phyloP scores from a whole-genome alignment of 2,329 filamentous ascomycete genomes.

The Penicillium sp. region DNA sequence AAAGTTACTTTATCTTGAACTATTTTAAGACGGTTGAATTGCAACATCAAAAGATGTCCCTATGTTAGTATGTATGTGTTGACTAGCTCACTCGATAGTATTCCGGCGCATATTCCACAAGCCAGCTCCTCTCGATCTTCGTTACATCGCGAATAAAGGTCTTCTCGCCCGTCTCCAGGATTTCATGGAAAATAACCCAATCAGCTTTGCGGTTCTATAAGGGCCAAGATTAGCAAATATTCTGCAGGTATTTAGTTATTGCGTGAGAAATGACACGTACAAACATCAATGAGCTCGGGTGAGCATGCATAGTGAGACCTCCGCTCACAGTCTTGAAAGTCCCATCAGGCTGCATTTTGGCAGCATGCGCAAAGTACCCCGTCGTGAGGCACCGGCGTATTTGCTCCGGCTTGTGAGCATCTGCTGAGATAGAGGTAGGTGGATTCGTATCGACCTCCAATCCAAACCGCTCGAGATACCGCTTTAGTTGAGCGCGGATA shows the following conservation, averaged over 20 bases:
- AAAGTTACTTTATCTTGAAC: not conserved
- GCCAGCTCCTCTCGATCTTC: conserved; percentile 91
- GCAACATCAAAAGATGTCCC: not conserved
- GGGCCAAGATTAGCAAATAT: conserved; percentile 13
- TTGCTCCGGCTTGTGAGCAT: conserved; percentile 57
- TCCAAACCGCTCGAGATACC: conserved; percentile 82
- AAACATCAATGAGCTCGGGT: conserved; percentile 92
- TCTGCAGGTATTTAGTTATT: not conserved
- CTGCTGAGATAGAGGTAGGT: conserved; percentile 26
- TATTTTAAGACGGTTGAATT: not conserved
- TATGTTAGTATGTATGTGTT: no score
- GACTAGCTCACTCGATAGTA: conserved; percentile 63
- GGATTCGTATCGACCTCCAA: conserved; percentile 63
- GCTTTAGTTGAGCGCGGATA: conserved; percentile 78
- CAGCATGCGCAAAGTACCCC: conserved; percentile 90
- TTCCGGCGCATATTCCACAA: conserved; percentile 80
- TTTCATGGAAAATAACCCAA: conserved; percentile 93
- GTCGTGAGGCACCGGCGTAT: conserved; percentile 81
- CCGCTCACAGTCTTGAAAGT: conserved; percentile 83
- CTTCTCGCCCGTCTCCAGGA: conserved; percentile 84
- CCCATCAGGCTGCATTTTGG: conserved; percentile 89
- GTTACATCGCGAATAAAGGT: conserved; percentile 86
- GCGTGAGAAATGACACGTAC: conserved; percentile 36
- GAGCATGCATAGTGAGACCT: conserved; percentile 72
- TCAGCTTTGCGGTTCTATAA: conserved; percentile 79